Percentiles rank a stretch among this genome's conserved stretches.
These are phyloP conservation scores for Calonectria honghensis DNA, from an alignment of 2,329 filamentous ascomycete genomes.

Conservation along the genomic window DNA sequence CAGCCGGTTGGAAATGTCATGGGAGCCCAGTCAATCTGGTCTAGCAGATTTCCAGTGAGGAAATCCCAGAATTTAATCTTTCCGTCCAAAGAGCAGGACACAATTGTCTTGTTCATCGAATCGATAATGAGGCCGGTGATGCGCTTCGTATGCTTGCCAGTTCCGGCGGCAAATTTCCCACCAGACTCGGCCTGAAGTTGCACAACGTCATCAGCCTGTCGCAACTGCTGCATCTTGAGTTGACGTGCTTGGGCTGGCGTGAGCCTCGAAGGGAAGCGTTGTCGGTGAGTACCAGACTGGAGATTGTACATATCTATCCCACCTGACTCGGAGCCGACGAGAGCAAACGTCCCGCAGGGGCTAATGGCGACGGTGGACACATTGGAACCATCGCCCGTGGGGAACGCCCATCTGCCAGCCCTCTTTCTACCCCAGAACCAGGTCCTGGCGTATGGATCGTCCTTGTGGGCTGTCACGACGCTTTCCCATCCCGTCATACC, in stretches of 20 bases:
- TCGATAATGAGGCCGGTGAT: constrained; percentile 93
- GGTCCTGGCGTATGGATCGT: constrained; percentile 89
- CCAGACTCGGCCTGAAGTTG: constrained; percentile 70
- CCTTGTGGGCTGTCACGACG: constrained; percentile 92
- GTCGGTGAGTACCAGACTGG: constrained; percentile 92
- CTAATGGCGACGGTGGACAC: constrained; percentile 93
- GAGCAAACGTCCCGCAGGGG: constrained; percentile 93
- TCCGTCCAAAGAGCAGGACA: constrained; percentile 92
- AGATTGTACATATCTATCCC: constrained; percentile 97
- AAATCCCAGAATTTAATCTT: constrained; percentile 99
- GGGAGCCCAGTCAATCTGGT: constrained; percentile 87
- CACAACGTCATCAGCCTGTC: constrained; percentile 74
- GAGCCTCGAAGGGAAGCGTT: constrained; percentile 87
- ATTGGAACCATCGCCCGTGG: constrained; percentile 87
- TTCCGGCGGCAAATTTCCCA: constrained; percentile 67
- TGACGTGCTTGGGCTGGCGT: constrained; percentile 87
- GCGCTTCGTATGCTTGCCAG: constrained; percentile 85
- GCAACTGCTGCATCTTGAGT: constrained; percentile 79
- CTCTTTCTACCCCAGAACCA: constrained; percentile 99
- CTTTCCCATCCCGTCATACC: constrained; percentile 96
- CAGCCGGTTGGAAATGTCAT: constrained; percentile 85
- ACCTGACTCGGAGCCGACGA: constrained; percentile 89
- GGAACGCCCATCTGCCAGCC: constrained; percentile 94
- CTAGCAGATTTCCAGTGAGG: constrained; percentile 83
- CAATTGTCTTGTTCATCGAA: constrained; percentile 88